Evolutionary conservation across 2,329 filamentous ascomycete genomes (phyloP).

Genomic region (Taxawa tesnikishii): DNA sequence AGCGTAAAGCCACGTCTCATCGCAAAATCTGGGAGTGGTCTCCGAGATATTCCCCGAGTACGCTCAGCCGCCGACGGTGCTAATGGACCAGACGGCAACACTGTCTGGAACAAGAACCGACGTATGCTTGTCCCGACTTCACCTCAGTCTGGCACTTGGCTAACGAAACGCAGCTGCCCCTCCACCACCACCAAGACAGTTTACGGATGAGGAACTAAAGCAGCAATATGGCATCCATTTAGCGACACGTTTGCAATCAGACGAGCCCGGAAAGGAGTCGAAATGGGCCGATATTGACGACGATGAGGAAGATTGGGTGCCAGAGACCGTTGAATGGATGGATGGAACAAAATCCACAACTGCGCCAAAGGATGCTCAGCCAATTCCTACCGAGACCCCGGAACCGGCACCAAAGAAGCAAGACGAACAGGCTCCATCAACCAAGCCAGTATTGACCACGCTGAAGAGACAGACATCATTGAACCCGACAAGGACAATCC

Average conservation of each 20-base stretch:
- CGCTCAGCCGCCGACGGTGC: slow-evolving; percentile 15
- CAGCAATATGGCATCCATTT: slow-evolving; percentile 81
- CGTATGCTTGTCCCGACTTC: slow-evolving; percentile 42
- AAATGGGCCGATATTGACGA: slow-evolving; percentile 89
- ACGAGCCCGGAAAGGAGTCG: slow-evolving; percentile 47
- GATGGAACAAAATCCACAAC: slow-evolving; percentile 67
- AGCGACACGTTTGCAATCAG: slow-evolving; percentile 63
- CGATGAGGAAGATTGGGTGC: slow-evolving; percentile 77
- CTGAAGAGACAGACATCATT: slow-evolving; percentile 21
- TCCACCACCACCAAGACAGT: slow-evolving; percentile 62
- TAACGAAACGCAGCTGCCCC: slow-evolving; percentile 41
- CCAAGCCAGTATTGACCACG: slow-evolving; percentile 15
- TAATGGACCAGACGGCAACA: slow-evolving; percentile 54
- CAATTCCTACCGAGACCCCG: slow-evolving; percentile 8
- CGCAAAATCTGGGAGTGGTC: slow-evolving; percentile 57
- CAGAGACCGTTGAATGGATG: slow-evolving; percentile 76
- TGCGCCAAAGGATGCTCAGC: slow-evolving; percentile 5
- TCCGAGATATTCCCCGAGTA: slow-evolving; percentile 31
- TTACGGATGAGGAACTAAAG: slow-evolving; percentile 74
- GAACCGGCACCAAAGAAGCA: slow-evolving; percentile 13
- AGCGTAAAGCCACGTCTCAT: slow-evolving; percentile 59
- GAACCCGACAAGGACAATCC: slow-evolving; percentile 32
- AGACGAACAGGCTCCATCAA: slow-evolving; percentile 3
- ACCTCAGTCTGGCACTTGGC: slow-evolving; percentile 8
- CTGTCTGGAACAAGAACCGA: slow-evolving; percentile 83